Evolutionary conservation across 495 filamentous ascomycete species (phyloP).

Genomic region (Neurospora tetraspora): DNA sequence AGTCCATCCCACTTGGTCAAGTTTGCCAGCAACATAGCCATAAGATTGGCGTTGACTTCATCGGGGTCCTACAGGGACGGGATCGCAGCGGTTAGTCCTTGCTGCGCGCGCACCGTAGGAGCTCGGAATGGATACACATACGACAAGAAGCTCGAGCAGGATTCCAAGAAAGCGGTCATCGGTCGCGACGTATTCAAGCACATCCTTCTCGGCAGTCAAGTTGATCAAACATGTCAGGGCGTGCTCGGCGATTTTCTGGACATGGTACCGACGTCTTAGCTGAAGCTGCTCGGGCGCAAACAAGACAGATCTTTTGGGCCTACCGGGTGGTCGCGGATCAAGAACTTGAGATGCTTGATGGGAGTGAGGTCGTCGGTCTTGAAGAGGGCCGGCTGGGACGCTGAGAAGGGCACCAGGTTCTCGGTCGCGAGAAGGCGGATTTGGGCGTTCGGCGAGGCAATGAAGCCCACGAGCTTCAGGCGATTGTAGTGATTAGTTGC

Average conservation of each 20-base stretch:
- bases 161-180: constrained; percentile 77
- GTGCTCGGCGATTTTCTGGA: constrained; percentile 78
- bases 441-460: constrained; percentile 79
- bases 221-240: constrained; percentile 92
- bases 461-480: constrained; percentile 75
- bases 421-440: constrained; percentile 69
- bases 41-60: constrained; percentile 66
- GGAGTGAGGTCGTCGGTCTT: constrained; percentile 71
- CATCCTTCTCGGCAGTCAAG: constrained; percentile 64
- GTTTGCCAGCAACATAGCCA: constrained; percentile 90
- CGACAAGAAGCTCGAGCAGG: constrained; percentile 60
- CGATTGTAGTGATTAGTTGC: background rate
- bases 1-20: constrained; percentile 69
- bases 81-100: constrained; percentile 6
- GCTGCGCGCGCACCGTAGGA: background rate
- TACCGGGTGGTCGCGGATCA: constrained; percentile 73
- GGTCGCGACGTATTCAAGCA: constrained; percentile 58
- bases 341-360: constrained; percentile 78
- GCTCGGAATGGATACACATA: constrained; percentile 38
- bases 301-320: background rate
- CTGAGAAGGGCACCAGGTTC: constrained; percentile 77
- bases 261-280: background rate
- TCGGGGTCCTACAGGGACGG: constrained; percentile 32
- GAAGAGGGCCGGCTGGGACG: constrained; percentile 67
- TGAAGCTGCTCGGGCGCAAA: background rate